Conservation (phyloP, 768 basidiomycete genomes). For the Xerocomellus amylosporus region DNA sequence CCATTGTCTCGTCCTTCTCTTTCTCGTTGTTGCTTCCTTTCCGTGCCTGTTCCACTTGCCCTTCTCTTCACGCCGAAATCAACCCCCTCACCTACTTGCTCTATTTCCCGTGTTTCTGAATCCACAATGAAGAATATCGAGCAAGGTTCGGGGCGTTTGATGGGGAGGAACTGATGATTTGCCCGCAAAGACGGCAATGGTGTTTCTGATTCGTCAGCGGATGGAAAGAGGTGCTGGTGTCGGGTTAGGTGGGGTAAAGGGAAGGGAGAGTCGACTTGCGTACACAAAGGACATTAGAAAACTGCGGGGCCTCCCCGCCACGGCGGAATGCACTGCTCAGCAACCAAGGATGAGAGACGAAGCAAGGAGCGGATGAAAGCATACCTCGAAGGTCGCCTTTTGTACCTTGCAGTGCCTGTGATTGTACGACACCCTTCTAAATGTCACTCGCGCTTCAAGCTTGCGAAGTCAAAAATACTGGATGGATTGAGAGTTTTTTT, state of each 20-base stretch:
- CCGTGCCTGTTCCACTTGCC: slow-evolving; percentile 14
- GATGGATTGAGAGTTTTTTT: slow-evolving; percentile 35
- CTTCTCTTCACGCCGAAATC: slow-evolving; percentile 77
- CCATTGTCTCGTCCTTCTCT: slow-evolving; percentile 38
- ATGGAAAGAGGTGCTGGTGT: slow-evolving; percentile 67
- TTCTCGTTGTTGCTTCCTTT: slow-evolving; percentile 32
- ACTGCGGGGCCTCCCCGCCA: slow-evolving; percentile 86
- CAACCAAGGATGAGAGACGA: slow-evolving; percentile 35
- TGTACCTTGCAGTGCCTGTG: slow-evolving; percentile 42
- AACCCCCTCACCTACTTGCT: slow-evolving; percentile 80
- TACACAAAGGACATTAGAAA: slow-evolving; percentile 82
- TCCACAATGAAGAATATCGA: slow-evolving; percentile 85
- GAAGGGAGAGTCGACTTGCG: slow-evolving; percentile 42
- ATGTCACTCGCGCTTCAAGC: slow-evolving; percentile 59
- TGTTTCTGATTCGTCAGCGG: slow-evolving; percentile 92
- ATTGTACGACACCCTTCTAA: slow-evolving; percentile 61
- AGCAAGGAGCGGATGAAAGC: slow-evolving; percentile 6
- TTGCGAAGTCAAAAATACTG: slow-evolving; percentile 69
- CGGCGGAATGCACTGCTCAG: slow-evolving; percentile 90
- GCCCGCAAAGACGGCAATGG: slow-evolving; percentile 91
- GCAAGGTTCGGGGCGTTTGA: slow-evolving; percentile 66
- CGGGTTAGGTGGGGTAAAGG: slow-evolving; percentile 5
- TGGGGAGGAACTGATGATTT: slow-evolving; percentile 87
- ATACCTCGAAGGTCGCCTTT: slow-evolving; percentile 69
- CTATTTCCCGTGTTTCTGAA: slow-evolving; percentile 67